Percentiles rank a stretch among this genome's conserved stretches.
phyloP scores from a whole-genome alignment of 306 rosid genomes.

The Rosa chinensis region DNA sequence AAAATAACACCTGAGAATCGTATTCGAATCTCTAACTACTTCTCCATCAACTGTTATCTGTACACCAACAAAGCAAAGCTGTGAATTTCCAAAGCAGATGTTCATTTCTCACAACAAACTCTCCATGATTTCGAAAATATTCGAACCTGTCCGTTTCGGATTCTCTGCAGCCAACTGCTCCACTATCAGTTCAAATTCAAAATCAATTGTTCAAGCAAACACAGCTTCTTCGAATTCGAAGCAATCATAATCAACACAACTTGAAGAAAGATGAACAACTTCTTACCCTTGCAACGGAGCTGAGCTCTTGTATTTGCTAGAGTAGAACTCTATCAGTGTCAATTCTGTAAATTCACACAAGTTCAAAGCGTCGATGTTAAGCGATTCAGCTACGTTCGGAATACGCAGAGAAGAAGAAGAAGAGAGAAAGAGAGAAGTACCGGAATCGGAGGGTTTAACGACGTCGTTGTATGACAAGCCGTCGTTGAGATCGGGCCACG shows the following conservation, averaged over 20 bases:
- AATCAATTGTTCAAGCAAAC: not conserved
- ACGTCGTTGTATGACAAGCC: slow-evolving; percentile 78
- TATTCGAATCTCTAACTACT: slow-evolving; percentile 59
- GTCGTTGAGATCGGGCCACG: slow-evolving; percentile 86
- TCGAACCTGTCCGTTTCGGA: slow-evolving; percentile 74
- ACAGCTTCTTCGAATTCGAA: not conserved
- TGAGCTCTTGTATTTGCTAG: slow-evolving; percentile 64
- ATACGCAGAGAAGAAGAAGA: not conserved
- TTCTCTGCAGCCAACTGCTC: slow-evolving; percentile 93
- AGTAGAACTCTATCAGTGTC: slow-evolving; percentile 72
- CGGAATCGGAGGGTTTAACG: slow-evolving; percentile 62
- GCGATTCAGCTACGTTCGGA: not conserved
- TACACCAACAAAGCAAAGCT: slow-evolving; percentile 28
- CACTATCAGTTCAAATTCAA: slow-evolving; percentile 25
- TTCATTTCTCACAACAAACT: slow-evolving; percentile 12
- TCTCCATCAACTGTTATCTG: slow-evolving; percentile 70
- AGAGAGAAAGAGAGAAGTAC: slow-evolving; percentile 33
- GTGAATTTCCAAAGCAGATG: slow-evolving; percentile 18
- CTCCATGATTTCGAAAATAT: slow-evolving; percentile 23
- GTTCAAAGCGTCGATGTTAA: not conserved
- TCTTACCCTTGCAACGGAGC: slow-evolving; percentile 85
- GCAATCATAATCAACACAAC: not conserved
- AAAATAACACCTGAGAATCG: slow-evolving; percentile 59
- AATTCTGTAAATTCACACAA: slow-evolving; percentile 38
- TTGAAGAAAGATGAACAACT: not conserved